These are phyloP conservation scores for Aspergillus affinis DNA, from an alignment of 495 filamentous ascomycete species.

Conservation along the genomic window DNA sequence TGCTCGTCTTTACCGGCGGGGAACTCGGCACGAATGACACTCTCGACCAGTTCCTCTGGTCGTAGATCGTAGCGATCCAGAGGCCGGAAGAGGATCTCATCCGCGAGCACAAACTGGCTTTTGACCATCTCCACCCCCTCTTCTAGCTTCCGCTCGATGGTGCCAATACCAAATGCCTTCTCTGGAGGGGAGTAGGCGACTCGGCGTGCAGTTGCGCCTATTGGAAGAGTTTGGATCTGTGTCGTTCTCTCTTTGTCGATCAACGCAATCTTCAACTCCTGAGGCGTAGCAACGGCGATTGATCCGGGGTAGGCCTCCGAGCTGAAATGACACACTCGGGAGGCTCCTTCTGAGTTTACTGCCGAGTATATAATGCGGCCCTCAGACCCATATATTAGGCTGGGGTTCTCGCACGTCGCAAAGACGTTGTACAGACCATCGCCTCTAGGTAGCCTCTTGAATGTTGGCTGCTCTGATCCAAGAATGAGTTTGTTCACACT, in stretches of 20 bases:
- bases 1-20: conserved; percentile 56
- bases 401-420: conserved; percentile 90
- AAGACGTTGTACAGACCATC: conserved; percentile 77
- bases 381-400: conserved; percentile 85
- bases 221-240: conserved; percentile 74
- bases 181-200: conserved; percentile 81
- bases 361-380: conserved; percentile 89
- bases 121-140: conserved; percentile 58
- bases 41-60: conserved; percentile 77
- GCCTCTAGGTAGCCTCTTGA: conserved; percentile 69
- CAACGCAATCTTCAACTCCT: conserved; percentile 74
- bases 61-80: conserved; percentile 54
- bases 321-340: conserved; percentile 79
- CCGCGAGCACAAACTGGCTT: conserved; percentile 60
- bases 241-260: conserved; percentile 85
- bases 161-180: conserved; percentile 83
- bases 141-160: conserved; percentile 63
- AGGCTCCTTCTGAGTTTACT: conserved; percentile 86
- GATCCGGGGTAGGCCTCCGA: conserved; percentile 74
- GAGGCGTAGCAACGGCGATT: conserved; percentile 74
- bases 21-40: conserved; percentile 78
- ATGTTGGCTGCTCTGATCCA: conserved; percentile 78
- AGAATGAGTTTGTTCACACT: conserved; percentile 78
- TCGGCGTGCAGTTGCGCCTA: conserved; percentile 80
- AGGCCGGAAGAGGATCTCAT: conserved; percentile 57